A percentile compares a stretch with the other conserved stretches of the same genome.
These are phyloP conservation scores for Beauveria rudraprayagi DNA, from an alignment of 2,329 filamentous ascomycete genomes.

Conservation along the genomic window DNA sequence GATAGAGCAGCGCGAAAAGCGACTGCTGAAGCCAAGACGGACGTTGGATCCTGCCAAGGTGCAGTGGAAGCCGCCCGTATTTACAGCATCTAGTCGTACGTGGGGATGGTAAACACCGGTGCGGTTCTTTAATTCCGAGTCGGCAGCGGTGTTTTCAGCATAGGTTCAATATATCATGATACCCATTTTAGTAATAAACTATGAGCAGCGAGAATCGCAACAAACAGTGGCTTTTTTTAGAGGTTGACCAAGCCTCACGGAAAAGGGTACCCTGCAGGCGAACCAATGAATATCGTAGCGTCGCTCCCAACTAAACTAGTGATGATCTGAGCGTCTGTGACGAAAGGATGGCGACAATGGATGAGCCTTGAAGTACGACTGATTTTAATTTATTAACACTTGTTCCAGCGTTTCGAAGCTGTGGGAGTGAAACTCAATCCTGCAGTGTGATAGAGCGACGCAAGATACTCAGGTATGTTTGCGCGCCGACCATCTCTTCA, in stretches of 20 bases:
- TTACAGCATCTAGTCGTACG: slow-evolving; percentile 79
- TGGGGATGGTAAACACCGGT: slow-evolving; percentile 75
- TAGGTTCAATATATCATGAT: background rate
- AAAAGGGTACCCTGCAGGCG: background rate
- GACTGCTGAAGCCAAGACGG: slow-evolving; percentile 68
- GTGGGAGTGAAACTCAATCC: too few relatives aligned
- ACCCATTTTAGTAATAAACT: background rate
- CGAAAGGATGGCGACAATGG: background rate
- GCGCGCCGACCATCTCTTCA: too few relatives aligned
- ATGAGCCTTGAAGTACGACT: too few relatives aligned
- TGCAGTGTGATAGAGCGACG: too few relatives aligned
- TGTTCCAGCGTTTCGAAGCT: too few relatives aligned
- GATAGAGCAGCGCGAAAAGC: slow-evolving; percentile 70
- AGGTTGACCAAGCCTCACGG: background rate
- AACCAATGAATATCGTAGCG: background rate
- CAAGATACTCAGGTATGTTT: too few relatives aligned
- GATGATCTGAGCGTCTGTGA: background rate
- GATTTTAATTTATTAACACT: too few relatives aligned
- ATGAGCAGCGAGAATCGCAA: background rate
- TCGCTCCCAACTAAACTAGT: background rate
- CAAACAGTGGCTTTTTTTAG: background rate
- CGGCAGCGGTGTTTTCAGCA: background rate
- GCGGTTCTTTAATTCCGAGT: background rate
- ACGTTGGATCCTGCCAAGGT: slow-evolving; percentile 70
- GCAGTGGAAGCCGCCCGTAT: slow-evolving; percentile 94